phyloP scores from a whole-genome alignment of 2,329 filamentous ascomycete species.

The Arachnomyces sp. region DNA sequence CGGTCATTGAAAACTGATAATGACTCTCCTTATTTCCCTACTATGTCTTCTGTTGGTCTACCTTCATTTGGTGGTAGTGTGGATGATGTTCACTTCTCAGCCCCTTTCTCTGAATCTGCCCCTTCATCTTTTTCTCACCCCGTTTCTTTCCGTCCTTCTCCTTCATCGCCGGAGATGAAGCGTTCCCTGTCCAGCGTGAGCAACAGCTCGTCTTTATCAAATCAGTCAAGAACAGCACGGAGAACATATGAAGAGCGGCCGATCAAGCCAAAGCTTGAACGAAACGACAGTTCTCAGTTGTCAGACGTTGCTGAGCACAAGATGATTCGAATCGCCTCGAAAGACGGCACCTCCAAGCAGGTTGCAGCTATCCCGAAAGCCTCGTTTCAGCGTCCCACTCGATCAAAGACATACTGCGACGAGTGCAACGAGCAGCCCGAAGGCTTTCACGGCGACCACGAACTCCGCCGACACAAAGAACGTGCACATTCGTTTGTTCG shows the following conservation, averaged over 20 bases:
- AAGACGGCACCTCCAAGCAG: conserved; percentile 48
- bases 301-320: conserved; percentile 34
- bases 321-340: conserved; percentile 45
- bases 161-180: conserved; percentile 43
- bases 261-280: conserved; percentile 42
- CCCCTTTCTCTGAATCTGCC: conserved; percentile 24
- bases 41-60: conserved; percentile 17
- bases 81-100: conserved; percentile 23
- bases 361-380: conserved; percentile 49
- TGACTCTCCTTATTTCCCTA: conserved; percentile 21
- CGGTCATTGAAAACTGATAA: conserved; percentile 20
- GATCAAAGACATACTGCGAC: conserved; percentile 63
- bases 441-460: conserved; percentile 81
- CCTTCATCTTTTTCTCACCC: conserved; percentile 25
- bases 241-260: conserved; percentile 45
- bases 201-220: conserved; percentile 37
- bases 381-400: conserved; percentile 57
- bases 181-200: conserved; percentile 43
- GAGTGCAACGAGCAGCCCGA: conserved; percentile 65
- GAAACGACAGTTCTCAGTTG: conserved; percentile 23
- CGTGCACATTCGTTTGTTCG: conserved; percentile 57
- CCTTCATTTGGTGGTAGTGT: conserved; percentile 19
- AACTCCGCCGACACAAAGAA: conserved; percentile 61
- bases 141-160: conserved; percentile 27
- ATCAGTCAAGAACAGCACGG: conserved; percentile 37